A percentile compares a stretch with the other conserved stretches of the same genome.
Evolutionary conservation across 331 rosid species (phyloP).

Genomic region (Saraca asoca): DNA sequence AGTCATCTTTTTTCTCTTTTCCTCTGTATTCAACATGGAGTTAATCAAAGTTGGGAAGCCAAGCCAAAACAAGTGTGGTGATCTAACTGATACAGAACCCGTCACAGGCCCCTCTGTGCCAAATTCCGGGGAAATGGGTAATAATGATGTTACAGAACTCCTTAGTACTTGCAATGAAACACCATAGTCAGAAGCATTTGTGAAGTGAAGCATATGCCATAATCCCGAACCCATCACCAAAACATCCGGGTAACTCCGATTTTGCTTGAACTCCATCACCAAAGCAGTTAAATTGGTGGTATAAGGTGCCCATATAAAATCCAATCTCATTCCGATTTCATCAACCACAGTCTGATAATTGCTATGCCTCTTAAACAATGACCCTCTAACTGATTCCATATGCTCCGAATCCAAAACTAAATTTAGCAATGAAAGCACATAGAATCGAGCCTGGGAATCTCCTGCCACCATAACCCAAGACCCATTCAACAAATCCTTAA

Average conservation of each 20-base stretch:
- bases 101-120: constrained; percentile 46
- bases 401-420: constrained; percentile 57
- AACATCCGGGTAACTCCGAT: constrained; percentile 71
- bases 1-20: constrained; percentile 87
- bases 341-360: constrained; percentile 61
- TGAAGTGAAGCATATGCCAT: constrained; percentile 84
- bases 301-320: constrained; percentile 88
- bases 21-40: constrained; percentile 78
- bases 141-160: constrained; percentile 48
- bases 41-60: constrained; percentile 79
- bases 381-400: constrained; percentile 45
- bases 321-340: constrained; percentile 75
- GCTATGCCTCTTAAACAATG: constrained; percentile 74
- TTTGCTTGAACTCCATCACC: constrained; percentile 49
- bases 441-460: constrained; percentile 74
- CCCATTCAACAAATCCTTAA: constrained; percentile 78
- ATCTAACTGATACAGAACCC: constrained; percentile 49
- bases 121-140: constrained; percentile 58
- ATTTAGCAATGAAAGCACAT: constrained; percentile 52
- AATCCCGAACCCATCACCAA: constrained; percentile 80
- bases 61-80: constrained; percentile 88
- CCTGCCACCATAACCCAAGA: constrained; percentile 89
- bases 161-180: constrained; percentile 43
- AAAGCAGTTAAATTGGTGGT: constrained; percentile 62
- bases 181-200: constrained; percentile 64